Conservation (phyloP, 192 early-diverging fungal species). For the Mortierella claussenii region DNA sequence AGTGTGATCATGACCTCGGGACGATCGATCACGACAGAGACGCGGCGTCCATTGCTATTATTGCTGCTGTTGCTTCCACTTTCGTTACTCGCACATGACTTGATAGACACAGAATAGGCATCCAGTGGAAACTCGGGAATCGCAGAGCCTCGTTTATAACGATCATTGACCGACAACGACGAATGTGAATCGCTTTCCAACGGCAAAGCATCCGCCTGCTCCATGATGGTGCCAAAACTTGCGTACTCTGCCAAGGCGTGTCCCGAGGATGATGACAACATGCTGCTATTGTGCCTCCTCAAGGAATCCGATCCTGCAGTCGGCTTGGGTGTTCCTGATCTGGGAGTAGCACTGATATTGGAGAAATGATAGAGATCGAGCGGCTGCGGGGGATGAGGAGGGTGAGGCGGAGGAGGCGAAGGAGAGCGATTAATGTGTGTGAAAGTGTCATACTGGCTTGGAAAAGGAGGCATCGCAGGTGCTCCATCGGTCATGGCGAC, state of each 20-base stretch:
- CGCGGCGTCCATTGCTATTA: constrained; percentile 25
- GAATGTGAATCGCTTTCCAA: constrained; percentile 1
- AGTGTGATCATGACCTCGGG: constrained; percentile 29
- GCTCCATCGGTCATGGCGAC: constrained; percentile 4
- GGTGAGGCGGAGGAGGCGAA: constrained; percentile 23
- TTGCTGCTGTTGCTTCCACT: constrained; percentile 7
- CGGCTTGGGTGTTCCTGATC: constrained; percentile 6
- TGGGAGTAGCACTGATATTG: neutral
- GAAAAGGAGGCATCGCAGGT: constrained; percentile 10
- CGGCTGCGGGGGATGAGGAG: constrained; percentile 16
- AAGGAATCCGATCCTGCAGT: neutral
- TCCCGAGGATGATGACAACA: constrained; percentile 1
- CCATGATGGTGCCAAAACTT: constrained; percentile 50
- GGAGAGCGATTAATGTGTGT: neutral
- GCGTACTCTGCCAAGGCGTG: constrained; percentile 27
- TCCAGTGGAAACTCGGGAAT: too few species aligned
- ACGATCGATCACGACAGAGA: constrained; percentile 22
- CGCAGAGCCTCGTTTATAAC: neutral
- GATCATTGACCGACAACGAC: neutral
- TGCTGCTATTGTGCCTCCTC: too few species aligned
- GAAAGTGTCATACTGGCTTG: constrained; percentile 11
- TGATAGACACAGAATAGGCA: neutral
- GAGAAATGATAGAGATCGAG: constrained; percentile 21
- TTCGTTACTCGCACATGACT: neutral
- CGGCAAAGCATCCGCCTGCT: constrained; percentile 32